phyloP scores from a whole-genome alignment of 345 rosid genomes.

The Bruguiera sexangula region DNA sequence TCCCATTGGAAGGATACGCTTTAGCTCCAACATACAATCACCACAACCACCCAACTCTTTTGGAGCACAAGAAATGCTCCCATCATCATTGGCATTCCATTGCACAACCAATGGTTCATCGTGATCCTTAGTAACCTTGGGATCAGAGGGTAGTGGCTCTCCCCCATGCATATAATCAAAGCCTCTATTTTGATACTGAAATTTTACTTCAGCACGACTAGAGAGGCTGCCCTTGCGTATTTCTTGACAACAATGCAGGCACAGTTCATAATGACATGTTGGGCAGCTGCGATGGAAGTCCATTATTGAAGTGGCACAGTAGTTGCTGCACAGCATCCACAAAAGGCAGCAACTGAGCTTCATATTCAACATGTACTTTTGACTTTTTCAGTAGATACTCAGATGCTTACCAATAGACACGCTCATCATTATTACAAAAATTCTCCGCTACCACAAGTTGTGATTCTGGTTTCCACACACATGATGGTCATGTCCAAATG shows the following conservation, averaged over 20 bases:
- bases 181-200: conserved; percentile 49
- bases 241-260: conserved; percentile 80
- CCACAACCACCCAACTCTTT: conserved; percentile 77
- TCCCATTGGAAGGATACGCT: conserved; percentile 44
- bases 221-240: conserved; percentile 48
- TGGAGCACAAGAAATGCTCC: conserved; percentile 69
- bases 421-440: conserved; percentile 53
- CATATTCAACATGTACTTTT: background rate
- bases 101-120: conserved; percentile 17
- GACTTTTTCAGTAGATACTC: background rate
- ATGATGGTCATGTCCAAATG: conserved; percentile 8
- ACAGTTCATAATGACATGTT: conserved; percentile 68
- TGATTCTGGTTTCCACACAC: conserved; percentile 24
- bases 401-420: conserved; percentile 66
- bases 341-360: conserved; percentile 6
- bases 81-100: conserved; percentile 48
- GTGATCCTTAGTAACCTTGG: conserved; percentile 23
- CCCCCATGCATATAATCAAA: conserved; percentile 67
- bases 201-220: conserved; percentile 39
- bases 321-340: conserved; percentile 49
- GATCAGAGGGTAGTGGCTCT: conserved; percentile 28
- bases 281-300: conserved; percentile 84
- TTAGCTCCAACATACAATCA: conserved; percentile 56
- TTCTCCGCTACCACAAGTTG: conserved; percentile 36
- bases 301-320: conserved; percentile 82